Evolutionary conservation across 306 rosid genomes (phyloP).

Genomic region (Arachis hypogaea): DNA sequence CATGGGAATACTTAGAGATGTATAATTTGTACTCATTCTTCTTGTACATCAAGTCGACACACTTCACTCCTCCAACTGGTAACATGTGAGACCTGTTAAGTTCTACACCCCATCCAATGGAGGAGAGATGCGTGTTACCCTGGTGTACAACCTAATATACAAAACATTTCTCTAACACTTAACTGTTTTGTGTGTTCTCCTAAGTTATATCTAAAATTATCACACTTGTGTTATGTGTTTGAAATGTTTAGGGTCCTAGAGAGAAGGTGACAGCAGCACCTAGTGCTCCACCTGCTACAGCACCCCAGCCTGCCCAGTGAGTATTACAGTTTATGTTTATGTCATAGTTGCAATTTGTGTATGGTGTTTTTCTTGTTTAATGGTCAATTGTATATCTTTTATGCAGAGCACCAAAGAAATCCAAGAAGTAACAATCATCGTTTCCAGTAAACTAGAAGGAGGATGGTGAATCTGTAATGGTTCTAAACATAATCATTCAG

Average conservation of each 20-base stretch:
- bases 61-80: too few relatives aligned
- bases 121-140: too few relatives aligned
- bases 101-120: too few relatives aligned
- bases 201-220: neutral
- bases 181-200: neutral
- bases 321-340: slow-evolving; percentile 27
- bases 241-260: slow-evolving; percentile 66
- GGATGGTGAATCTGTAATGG: neutral
- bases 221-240: neutral
- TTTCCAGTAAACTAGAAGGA: neutral
- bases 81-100: too few relatives aligned
- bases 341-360: neutral
- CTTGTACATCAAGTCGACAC: too few relatives aligned
- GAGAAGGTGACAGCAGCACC: slow-evolving; percentile 53
- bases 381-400: neutral
- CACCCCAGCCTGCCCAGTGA: slow-evolving; percentile 64
- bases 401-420: slow-evolving; percentile 73
- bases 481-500: neutral
- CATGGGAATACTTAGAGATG: too few relatives aligned
- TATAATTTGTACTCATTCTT: too few relatives aligned
- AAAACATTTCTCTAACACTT: neutral
- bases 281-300: slow-evolving; percentile 46
- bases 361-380: neutral
- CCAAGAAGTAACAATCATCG: slow-evolving; percentile 57
- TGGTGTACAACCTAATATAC: neutral